These are phyloP conservation scores for Kuraishia borneana DNA, from an alignment of 805 yeast genomes.

Conservation along the genomic window DNA sequence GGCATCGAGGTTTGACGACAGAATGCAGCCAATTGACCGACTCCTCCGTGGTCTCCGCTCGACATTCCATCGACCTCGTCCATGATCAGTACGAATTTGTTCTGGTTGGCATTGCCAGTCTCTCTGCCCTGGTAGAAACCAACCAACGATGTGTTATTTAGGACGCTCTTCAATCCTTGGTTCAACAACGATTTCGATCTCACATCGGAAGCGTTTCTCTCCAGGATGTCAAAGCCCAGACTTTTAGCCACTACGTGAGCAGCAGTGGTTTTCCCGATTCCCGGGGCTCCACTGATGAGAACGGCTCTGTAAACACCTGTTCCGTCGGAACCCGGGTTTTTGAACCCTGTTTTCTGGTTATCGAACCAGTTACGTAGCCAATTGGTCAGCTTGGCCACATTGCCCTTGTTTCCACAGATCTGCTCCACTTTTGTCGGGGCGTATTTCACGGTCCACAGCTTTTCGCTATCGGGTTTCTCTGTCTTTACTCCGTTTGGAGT, in stretches of 20 bases:
- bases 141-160: constrained; percentile 73
- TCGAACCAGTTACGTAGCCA: constrained; percentile 79
- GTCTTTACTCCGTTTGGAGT: too few relatives aligned
- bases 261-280: constrained; percentile 76
- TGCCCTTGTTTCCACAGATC: constrained; percentile 84
- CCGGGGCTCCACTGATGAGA: constrained; percentile 80
- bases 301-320: constrained; percentile 70
- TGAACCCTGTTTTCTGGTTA: constrained; percentile 43
- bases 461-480: constrained; percentile 41
- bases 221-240: constrained; percentile 63
- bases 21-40: constrained; percentile 82
- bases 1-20: constrained; percentile 84
- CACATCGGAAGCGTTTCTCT: constrained; percentile 82
- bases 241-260: constrained; percentile 66
- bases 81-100: constrained; percentile 78
- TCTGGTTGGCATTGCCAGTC: constrained; percentile 23
- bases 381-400: constrained; percentile 46
- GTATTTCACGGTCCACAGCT: constrained; percentile 87
- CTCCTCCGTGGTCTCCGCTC: constrained; percentile 98
- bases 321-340: constrained; percentile 49
- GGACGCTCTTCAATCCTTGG: constrained; percentile 53
- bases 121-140: constrained; percentile 50
- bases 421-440: constrained; percentile 74
- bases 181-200: constrained; percentile 74
- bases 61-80: constrained; percentile 99